Conservation (phyloP, 140 eudicot species). For the Stevia rebaudiana region DNA sequence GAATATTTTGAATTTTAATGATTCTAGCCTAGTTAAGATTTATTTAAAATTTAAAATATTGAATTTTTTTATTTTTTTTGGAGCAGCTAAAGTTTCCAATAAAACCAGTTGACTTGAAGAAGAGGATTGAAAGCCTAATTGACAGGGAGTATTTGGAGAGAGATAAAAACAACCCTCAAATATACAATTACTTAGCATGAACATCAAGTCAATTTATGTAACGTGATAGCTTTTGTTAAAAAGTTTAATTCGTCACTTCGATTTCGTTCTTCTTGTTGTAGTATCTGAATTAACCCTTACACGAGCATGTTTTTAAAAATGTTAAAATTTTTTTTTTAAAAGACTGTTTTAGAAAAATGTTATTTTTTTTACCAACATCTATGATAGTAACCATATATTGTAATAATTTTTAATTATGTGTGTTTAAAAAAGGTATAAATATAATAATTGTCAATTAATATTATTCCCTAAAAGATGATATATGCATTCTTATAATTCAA, state of each 20-base stretch:
- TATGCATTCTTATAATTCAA: no score
- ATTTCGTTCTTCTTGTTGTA: not conserved
- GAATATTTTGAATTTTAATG: not conserved
- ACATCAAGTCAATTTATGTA: slow-evolving; percentile 5
- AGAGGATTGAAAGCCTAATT: slow-evolving; percentile 85
- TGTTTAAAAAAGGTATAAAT: no score
- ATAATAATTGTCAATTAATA: no score
- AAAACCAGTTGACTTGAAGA: slow-evolving; percentile 88
- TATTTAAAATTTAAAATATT: not conserved
- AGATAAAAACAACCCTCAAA: slow-evolving; percentile 79
- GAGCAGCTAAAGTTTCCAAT: slow-evolving; percentile 76
- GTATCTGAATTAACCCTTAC: slow-evolving; percentile 4
- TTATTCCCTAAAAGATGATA: no score
- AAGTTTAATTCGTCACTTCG: not conserved
- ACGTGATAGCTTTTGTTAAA: slow-evolving; percentile 5
- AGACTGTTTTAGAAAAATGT: no score
- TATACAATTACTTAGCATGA: slow-evolving; percentile 85
- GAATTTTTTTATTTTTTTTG: not conserved
- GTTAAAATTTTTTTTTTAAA: no score
- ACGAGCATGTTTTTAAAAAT: not conserved
- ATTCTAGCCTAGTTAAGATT: not conserved
- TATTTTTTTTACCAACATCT: no score
- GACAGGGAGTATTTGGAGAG: slow-evolving; percentile 87
- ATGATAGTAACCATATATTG: no score
- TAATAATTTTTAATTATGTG: no score